Percentiles rank a stretch among this genome's conserved stretches.
Evolutionary conservation across 2,329 filamentous ascomycete genomes (phyloP).

Genomic region (Ophiostoma ips): DNA sequence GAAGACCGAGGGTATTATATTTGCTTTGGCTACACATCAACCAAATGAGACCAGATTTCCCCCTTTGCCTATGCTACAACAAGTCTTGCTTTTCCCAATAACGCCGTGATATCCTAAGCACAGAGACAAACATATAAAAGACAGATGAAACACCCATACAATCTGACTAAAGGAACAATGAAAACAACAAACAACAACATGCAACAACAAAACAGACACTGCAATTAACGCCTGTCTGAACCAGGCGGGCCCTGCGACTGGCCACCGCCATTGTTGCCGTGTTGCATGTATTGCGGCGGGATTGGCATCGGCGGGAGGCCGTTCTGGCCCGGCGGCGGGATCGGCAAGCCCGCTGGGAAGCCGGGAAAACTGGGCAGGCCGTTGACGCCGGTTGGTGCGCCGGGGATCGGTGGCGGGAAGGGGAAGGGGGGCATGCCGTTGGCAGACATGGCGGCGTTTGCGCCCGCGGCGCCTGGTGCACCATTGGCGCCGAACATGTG

Average conservation of each 20-base stretch:
- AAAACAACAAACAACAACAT: neutral
- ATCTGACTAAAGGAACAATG: neutral
- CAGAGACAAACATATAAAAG: neutral
- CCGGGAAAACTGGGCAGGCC: constrained; percentile 25
- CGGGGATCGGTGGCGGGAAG: constrained; percentile 19
- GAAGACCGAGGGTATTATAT: constrained; percentile 2
- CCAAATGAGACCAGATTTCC: neutral
- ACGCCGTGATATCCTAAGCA: neutral
- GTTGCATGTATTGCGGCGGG: constrained; percentile 21
- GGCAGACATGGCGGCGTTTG: constrained; percentile 12
- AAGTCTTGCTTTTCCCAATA: neutral
- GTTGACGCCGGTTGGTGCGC: constrained; percentile 15
- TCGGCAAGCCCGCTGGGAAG: constrained; percentile 27
- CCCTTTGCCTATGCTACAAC: neutral
- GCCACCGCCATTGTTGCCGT: constrained; percentile 27
- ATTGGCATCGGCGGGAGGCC: constrained; percentile 25
- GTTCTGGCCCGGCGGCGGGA: constrained; percentile 16
- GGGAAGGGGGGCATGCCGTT: constrained; percentile 34
- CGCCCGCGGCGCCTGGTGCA: neutral
- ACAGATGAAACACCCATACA: neutral
- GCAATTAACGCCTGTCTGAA: constrained; percentile 20
- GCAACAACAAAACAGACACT: neutral
- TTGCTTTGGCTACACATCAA: neutral
- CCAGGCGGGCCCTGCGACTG: constrained; percentile 3
- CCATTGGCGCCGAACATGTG: neutral